These are phyloP conservation scores for Herpotrichia juniperi DNA, from an alignment of 2,329 filamentous ascomycete genomes.

Conservation along the genomic window DNA sequence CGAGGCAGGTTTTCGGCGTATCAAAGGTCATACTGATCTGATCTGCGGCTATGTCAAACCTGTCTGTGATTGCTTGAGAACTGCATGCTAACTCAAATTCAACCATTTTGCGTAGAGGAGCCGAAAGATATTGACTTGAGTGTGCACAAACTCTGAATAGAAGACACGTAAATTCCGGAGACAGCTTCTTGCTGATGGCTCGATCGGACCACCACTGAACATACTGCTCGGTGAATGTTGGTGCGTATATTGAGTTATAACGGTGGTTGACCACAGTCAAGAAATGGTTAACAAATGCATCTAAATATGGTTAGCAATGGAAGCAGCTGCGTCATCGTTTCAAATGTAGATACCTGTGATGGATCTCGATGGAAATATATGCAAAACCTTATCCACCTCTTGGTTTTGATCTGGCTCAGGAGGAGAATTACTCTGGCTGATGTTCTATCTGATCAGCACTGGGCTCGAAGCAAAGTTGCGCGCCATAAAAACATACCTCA, in stretches of 20 bases:
- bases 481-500: slow-evolving; percentile 16
- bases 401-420: slow-evolving; percentile 13
- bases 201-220: slow-evolving; percentile 54
- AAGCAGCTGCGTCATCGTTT: not conserved
- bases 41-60: slow-evolving; percentile 51
- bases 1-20: slow-evolving; percentile 52
- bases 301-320: slow-evolving; percentile 29
- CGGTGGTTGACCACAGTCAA: slow-evolving; percentile 53
- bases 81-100: slow-evolving; percentile 53
- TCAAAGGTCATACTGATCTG: slow-evolving; percentile 51
- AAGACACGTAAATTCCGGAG: slow-evolving; percentile 55
- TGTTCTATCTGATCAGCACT: slow-evolving; percentile 3
- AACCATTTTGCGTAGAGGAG: slow-evolving; percentile 46
- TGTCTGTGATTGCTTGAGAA: slow-evolving; percentile 46
- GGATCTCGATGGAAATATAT: slow-evolving; percentile 38
- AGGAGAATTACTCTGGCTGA: not conserved
- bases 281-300: slow-evolving; percentile 55
- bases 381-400: slow-evolving; percentile 40
- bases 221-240: slow-evolving; percentile 53
- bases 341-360: slow-evolving; percentile 28
- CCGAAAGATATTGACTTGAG: slow-evolving; percentile 51
- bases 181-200: slow-evolving; percentile 39
- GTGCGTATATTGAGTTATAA: slow-evolving; percentile 55
- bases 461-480: not conserved
- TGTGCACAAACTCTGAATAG: slow-evolving; percentile 55